These are phyloP conservation scores for Candida saitoana DNA, from an alignment of 805 yeast species.

Conservation along the genomic window DNA sequence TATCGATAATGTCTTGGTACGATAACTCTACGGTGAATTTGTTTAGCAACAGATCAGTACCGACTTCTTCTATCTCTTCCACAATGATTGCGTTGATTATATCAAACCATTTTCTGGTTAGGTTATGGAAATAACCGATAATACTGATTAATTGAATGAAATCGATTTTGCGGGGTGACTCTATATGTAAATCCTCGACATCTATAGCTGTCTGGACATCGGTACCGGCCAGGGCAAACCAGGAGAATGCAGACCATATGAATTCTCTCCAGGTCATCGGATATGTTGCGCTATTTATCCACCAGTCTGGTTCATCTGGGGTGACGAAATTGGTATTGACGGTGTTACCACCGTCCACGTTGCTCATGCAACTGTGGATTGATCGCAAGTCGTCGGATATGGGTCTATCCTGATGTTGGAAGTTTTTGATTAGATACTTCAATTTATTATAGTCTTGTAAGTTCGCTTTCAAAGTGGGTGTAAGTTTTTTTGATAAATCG, in stretches of 20 bases:
- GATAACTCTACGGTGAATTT: conserved; percentile 28
- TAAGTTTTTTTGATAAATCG: background rate
- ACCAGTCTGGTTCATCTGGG: conserved; percentile 35
- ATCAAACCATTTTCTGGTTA: conserved; percentile 35
- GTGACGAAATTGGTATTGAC: conserved; percentile 5
- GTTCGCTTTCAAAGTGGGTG: conserved; percentile 22
- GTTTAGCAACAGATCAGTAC: background rate
- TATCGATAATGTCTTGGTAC: conserved; percentile 37
- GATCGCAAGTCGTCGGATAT: conserved; percentile 20
- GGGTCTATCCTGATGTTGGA: background rate
- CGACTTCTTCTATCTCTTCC: conserved; percentile 22
- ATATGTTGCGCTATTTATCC: conserved; percentile 41
- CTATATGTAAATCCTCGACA: background rate
- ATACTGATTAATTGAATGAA: conserved; percentile 13
- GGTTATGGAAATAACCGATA: conserved; percentile 37
- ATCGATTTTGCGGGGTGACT: conserved; percentile 7
- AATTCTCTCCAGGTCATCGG: conserved; percentile 54
- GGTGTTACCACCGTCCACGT: conserved; percentile 2
- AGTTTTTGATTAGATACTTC: conserved; percentile 10
- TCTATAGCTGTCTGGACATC: conserved; percentile 23
- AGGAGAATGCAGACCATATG: conserved; percentile 65
- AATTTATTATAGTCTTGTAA: conserved; percentile 36
- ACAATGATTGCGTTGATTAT: conserved; percentile 31
- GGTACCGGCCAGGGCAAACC: conserved; percentile 85
- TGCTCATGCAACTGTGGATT: conserved; percentile 9